Evolutionary conservation across 306 rosid genomes (phyloP).

Genomic region (Phaseolus lunatus): DNA sequence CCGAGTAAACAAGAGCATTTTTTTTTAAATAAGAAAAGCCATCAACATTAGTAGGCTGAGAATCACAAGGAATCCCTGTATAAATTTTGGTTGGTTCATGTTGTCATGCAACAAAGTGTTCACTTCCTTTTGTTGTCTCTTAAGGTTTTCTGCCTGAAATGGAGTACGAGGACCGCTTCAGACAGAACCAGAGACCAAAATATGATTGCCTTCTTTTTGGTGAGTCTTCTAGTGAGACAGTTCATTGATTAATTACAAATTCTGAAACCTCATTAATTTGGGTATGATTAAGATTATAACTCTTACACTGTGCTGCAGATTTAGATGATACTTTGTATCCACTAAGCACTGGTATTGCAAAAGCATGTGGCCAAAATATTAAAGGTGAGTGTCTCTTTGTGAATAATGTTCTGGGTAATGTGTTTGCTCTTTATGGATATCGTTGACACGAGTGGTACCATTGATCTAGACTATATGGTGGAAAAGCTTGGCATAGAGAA

Average conservation of each 20-base stretch:
- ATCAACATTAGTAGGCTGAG: slow-evolving; percentile 36
- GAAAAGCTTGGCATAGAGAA: slow-evolving; percentile 85
- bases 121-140: slow-evolving; percentile 35
- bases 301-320: slow-evolving; percentile 56
- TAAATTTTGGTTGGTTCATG: slow-evolving; percentile 49
- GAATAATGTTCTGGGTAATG: not conserved
- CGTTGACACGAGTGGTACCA: not conserved
- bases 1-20: slow-evolving; percentile 47
- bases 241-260: slow-evolving; percentile 20
- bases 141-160: slow-evolving; percentile 60
- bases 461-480: slow-evolving; percentile 74
- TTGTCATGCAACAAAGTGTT: slow-evolving; percentile 45
- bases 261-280: slow-evolving; percentile 30
- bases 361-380: slow-evolving; percentile 70
- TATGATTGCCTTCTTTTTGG: slow-evolving; percentile 94
- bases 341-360: slow-evolving; percentile 76
- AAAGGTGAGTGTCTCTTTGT: slow-evolving; percentile 59
- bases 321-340: slow-evolving; percentile 95
- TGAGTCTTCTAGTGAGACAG: slow-evolving; percentile 41
- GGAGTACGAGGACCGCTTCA: slow-evolving; percentile 69
- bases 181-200: slow-evolving; percentile 73
- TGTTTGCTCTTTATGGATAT: slow-evolving; percentile 1
- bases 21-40: slow-evolving; percentile 11
- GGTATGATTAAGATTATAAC: slow-evolving; percentile 21
- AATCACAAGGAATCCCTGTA: slow-evolving; percentile 40